phyloP scores from a whole-genome alignment of 1,284 basidiomycete genomes.

The Ganoderma leucocontextum region DNA sequence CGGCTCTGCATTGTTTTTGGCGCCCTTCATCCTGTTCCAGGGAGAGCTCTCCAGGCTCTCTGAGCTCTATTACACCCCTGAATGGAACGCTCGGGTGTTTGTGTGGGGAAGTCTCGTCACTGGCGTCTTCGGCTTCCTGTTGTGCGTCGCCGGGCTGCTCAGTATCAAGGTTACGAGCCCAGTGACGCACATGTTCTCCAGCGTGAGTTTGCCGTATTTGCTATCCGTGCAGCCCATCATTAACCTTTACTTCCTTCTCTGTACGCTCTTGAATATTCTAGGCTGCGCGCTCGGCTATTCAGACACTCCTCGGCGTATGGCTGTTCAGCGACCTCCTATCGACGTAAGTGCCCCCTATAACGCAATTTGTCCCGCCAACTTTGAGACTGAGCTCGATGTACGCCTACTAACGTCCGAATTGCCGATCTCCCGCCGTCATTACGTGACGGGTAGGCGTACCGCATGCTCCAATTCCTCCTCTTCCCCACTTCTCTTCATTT shows the following conservation, averaged over 20 bases:
- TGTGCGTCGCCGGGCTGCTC: slow-evolving; percentile 73
- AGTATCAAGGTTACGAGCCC: slow-evolving; percentile 80
- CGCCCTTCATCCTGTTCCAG: slow-evolving; percentile 66
- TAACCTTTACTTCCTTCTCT: slow-evolving; percentile 17
- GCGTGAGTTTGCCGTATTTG: slow-evolving; percentile 52
- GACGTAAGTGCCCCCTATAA: slow-evolving; percentile 52
- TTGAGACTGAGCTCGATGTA: slow-evolving; percentile 5
- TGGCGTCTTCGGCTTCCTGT: slow-evolving; percentile 76
- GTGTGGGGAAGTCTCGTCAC: slow-evolving; percentile 70
- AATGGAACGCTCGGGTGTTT: slow-evolving; percentile 64
- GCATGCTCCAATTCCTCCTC: background rate
- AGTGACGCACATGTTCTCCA: slow-evolving; percentile 80
- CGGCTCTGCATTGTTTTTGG: slow-evolving; percentile 67
- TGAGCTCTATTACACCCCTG: slow-evolving; percentile 45
- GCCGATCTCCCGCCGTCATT: slow-evolving; percentile 4
- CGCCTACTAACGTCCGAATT: slow-evolving; percentile 14
- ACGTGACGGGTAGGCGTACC: background rate
- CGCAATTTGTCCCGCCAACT: slow-evolving; percentile 5
- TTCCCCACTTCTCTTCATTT: slow-evolving; percentile 8
- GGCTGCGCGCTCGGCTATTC: slow-evolving; percentile 78
- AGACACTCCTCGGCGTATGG: slow-evolving; percentile 75
- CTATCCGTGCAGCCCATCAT: slow-evolving; percentile 7
- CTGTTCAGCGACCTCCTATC: slow-evolving; percentile 73
- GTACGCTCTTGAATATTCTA: slow-evolving; percentile 36
- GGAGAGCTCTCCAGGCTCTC: slow-evolving; percentile 58